A percentile compares a stretch with the other conserved stretches of the same genome.
phyloP scores from a whole-genome alignment of 768 basidiomycete species.

The Rhizopogon vulgaris region DNA sequence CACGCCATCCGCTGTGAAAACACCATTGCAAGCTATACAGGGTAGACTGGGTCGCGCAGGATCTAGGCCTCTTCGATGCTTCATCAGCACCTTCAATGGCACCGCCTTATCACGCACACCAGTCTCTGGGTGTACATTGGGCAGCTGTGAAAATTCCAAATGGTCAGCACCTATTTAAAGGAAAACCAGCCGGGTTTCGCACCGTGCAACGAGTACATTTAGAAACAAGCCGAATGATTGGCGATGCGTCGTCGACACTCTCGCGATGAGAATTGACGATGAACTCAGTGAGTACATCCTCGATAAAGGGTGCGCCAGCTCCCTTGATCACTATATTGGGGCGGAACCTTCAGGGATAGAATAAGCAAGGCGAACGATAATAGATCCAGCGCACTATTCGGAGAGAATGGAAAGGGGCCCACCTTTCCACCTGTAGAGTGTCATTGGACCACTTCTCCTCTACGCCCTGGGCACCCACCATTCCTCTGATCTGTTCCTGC shows the following conservation, averaged over 20 bases:
- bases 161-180: constrained; percentile 1
- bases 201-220: constrained; percentile 72
- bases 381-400: not conserved
- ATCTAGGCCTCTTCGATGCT: constrained; percentile 60
- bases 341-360: constrained; percentile 46
- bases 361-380: constrained; percentile 5
- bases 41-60: constrained; percentile 41
- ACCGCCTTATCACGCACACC: constrained; percentile 67
- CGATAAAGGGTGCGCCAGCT: constrained; percentile 58
- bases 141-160: constrained; percentile 41
- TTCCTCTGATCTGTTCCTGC: constrained; percentile 38
- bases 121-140: constrained; percentile 62
- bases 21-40: constrained; percentile 65
- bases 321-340: constrained; percentile 72
- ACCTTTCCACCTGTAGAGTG: constrained; percentile 56
- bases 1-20: constrained; percentile 43
- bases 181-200: constrained; percentile 19
- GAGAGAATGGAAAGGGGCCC: constrained; percentile 9
- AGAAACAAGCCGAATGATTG: constrained; percentile 51
- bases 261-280: constrained; percentile 35
- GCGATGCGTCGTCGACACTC: constrained; percentile 9
- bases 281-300: constrained; percentile 66
- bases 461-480: constrained; percentile 44
- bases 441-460: constrained; percentile 47
- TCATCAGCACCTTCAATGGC: constrained; percentile 70